Evolutionary conservation across 2,329 filamentous ascomycete genomes (phyloP), one percentile per base, ranked within the genome.

Genomic region (Ceratocystis alfenasii): DNA sequence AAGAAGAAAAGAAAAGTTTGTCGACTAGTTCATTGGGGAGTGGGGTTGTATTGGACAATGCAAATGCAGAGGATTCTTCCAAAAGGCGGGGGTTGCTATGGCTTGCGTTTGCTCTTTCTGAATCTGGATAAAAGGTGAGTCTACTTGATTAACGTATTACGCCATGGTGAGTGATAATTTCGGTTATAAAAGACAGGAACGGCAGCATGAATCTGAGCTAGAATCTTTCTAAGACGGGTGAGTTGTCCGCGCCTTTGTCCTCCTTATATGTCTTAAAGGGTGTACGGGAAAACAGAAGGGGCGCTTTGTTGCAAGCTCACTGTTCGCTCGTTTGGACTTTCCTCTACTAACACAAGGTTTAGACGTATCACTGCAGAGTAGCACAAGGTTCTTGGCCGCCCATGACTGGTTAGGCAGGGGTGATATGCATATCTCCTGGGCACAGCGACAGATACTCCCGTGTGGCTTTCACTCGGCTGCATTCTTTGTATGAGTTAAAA

Each of bases 51-150:
- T 12, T 53, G 22, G 36, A 28, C 20, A 15, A 53, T 12, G 10
- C 28, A 53, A 28, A 25, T 10, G 15, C 3, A 25, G 8, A 53
- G 22, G 5, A 8, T 48, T 48, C 15, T 53, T 25, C 25, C 22
- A 25, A 53, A 53, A 53, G 48, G 48, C 48, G 48, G 48, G 48
- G 48, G 48, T 53, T 53, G 48, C 48, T 53, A 15, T 53, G 48
- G 7, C 48, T 12, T 12, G 15, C 48, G 48, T 53, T 53, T 53
- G 48, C 48, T 53, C 48, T 53, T 53, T 53, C 22, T 53, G 48
- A 6, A 53, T 53, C 22, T 28, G 48, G 48, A 53, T 53, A 53
- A 12, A 2, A 28, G 15, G 22, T n/a, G 46, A 53, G 48, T 53
- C 22, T 28, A 53, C 48, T 15, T 53, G 8, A 53, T 22, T 41